These are phyloP conservation scores for Aspergillus avenaceus DNA, from an alignment of 495 filamentous ascomycete genomes.

Conservation along the genomic window DNA sequence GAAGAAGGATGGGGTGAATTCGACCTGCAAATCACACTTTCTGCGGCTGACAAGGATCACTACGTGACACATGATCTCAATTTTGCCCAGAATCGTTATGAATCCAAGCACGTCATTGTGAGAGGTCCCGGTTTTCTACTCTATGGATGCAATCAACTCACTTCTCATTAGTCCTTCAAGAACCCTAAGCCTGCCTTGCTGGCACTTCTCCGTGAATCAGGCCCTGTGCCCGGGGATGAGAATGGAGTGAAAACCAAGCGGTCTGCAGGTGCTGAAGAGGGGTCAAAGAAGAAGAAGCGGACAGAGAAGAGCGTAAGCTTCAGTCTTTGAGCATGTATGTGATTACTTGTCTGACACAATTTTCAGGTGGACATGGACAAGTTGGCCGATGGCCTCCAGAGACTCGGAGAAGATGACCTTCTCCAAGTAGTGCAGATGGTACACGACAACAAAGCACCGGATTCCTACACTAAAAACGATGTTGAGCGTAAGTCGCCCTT, in stretches of 20 bases:
- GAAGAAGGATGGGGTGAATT: slow-evolving; percentile 99
- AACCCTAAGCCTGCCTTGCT: slow-evolving; percentile 85
- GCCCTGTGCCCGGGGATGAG: slow-evolving; percentile 74
- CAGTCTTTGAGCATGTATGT: neutral
- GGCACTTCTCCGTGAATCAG: slow-evolving; percentile 69
- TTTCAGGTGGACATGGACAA: slow-evolving; percentile 83
- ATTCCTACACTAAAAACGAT: slow-evolving; percentile 96
- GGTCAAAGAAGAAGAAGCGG: slow-evolving; percentile 72
- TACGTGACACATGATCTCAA: slow-evolving; percentile 85
- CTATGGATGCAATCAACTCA: neutral
- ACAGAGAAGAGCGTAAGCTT: slow-evolving; percentile 59
- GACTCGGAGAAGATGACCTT: slow-evolving; percentile 81
- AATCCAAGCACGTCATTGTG: slow-evolving; percentile 74
- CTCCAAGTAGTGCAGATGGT: slow-evolving; percentile 96
- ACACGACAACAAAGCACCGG: slow-evolving; percentile 87
- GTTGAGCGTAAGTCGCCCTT: slow-evolving; percentile 69
- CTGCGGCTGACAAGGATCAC: slow-evolving; percentile 79
- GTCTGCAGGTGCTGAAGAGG: slow-evolving; percentile 48
- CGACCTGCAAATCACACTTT: slow-evolving; percentile 83
- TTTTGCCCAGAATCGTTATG: slow-evolving; percentile 77
- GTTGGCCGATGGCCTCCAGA: slow-evolving; percentile 87
- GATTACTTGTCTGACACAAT: slow-evolving; percentile 10
- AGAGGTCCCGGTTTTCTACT: slow-evolving; percentile 24
- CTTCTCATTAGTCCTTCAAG: slow-evolving; percentile 63
- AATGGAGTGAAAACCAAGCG: slow-evolving; percentile 55